Conservation (phyloP, 139 green algal genomes). For the Chlamydomonas eustigma region DNA sequence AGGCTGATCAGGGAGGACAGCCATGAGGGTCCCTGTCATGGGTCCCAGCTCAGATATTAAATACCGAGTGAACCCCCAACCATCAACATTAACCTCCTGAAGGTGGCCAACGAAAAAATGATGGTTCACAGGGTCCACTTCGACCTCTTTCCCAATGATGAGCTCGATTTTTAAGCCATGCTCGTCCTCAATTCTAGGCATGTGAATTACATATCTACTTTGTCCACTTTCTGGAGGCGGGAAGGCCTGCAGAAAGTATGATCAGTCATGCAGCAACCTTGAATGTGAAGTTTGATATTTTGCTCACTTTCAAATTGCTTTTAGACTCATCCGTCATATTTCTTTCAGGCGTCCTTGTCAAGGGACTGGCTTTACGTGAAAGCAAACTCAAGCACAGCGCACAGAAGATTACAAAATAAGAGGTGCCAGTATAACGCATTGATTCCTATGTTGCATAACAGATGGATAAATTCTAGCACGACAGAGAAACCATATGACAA, state of each 20-base stretch:
- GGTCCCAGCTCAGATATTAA: background rate
- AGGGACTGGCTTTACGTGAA: no score
- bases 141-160: background rate
- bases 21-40: background rate
- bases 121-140: background rate
- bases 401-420: no score
- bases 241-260: background rate
- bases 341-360: no score
- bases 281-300: no score
- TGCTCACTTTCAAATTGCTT: no score
- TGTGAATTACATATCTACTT: background rate
- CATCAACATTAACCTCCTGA: background rate
- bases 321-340: no score
- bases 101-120: background rate
- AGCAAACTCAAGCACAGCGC: no score
- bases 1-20: background rate
- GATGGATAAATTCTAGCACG: no score
- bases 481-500: no score
- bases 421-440: no score
- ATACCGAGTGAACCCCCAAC: background rate
- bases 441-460: no score
- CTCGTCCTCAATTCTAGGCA: background rate
- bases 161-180: background rate
- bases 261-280: no score
- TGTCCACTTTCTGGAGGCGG: background rate